Evolutionary conservation across 2,329 filamentous ascomycete genomes (phyloP).

Genomic region (Phaeoacremonium minimum): DNA sequence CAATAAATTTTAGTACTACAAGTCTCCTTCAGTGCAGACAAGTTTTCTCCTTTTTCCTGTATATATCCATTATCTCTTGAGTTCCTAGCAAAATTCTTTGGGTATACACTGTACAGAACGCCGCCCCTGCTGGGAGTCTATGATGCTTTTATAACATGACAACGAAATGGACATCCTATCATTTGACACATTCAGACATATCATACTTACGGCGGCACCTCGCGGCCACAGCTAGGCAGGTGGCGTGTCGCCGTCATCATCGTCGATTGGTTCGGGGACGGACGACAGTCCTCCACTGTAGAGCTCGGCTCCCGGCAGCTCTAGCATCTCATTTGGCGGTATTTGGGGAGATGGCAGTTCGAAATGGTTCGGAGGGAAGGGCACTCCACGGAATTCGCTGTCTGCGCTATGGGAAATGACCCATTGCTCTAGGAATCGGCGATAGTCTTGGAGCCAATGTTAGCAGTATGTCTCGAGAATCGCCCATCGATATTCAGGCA

Average conservation of each 20-base stretch:
- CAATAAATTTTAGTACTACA: too few species aligned
- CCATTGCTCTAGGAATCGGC: constrained; percentile 42
- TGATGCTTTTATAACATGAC: too few species aligned
- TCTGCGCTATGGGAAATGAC: constrained; percentile 39
- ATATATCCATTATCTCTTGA: too few species aligned
- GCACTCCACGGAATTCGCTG: constrained; percentile 38
- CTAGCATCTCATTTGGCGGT: constrained; percentile 19
- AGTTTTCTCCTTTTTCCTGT: too few species aligned
- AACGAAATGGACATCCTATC: too few species aligned
- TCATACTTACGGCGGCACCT: too few species aligned
- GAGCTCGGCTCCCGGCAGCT: constrained; percentile 9
- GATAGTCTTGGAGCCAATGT: constrained; percentile 30
- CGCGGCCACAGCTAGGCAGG: not conserved
- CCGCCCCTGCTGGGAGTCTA: too few species aligned
- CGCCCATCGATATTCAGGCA: too few species aligned
- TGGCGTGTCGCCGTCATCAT: constrained; percentile 9
- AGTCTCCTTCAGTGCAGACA: too few species aligned
- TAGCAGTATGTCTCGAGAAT: not conserved
- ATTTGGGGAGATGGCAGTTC: constrained; percentile 44
- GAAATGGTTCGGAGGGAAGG: constrained; percentile 39
- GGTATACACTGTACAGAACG: too few species aligned
- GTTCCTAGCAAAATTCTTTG: too few species aligned
- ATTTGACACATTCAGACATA: too few species aligned
- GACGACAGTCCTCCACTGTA: constrained; percentile 19
- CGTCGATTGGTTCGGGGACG: constrained; percentile 20